Evolutionary conservation across 495 filamentous ascomycete genomes (phyloP).

Genomic region (Stereocaulon alpinum): DNA sequence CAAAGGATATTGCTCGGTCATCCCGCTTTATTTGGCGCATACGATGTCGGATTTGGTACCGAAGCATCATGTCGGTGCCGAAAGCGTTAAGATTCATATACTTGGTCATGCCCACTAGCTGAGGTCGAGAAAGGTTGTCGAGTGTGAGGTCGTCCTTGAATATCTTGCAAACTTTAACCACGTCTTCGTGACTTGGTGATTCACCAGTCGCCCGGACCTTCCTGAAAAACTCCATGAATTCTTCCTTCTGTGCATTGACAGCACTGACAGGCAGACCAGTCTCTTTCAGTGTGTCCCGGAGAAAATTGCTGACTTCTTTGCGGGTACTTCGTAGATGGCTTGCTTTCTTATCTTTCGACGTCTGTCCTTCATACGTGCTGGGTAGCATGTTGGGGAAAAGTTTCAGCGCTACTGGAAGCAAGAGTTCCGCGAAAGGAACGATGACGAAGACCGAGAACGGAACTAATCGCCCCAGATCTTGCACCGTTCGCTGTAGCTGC

Average conservation of each 20-base stretch:
- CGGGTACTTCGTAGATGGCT: constrained; percentile 72
- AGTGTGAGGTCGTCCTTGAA: constrained; percentile 98
- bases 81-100: constrained; percentile 98
- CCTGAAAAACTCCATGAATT: constrained; percentile 95
- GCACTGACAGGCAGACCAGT: constrained; percentile 80
- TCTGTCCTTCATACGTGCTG: constrained; percentile 91
- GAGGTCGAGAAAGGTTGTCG: constrained; percentile 91
- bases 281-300: constrained; percentile 83
- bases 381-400: constrained; percentile 95
- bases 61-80: constrained; percentile 90
- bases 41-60: constrained; percentile 93
- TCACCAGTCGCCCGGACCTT: constrained; percentile 92
- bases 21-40: constrained; percentile 99
- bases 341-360: constrained; percentile 79
- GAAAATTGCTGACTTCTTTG: constrained; percentile 87
- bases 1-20: constrained; percentile 87
- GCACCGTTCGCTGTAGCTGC: constrained; percentile 78
- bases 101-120: constrained; percentile 93
- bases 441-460: constrained; percentile 97
- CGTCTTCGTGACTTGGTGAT: constrained; percentile 72
- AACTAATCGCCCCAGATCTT: constrained; percentile 84
- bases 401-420: constrained; percentile 87
- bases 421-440: constrained; percentile 88
- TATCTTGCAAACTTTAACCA: constrained; percentile 98
- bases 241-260: constrained; percentile 80